Base-by-base conservation (phyloP, 306 rosid species). In the Phaseolus lunatus region DNA sequence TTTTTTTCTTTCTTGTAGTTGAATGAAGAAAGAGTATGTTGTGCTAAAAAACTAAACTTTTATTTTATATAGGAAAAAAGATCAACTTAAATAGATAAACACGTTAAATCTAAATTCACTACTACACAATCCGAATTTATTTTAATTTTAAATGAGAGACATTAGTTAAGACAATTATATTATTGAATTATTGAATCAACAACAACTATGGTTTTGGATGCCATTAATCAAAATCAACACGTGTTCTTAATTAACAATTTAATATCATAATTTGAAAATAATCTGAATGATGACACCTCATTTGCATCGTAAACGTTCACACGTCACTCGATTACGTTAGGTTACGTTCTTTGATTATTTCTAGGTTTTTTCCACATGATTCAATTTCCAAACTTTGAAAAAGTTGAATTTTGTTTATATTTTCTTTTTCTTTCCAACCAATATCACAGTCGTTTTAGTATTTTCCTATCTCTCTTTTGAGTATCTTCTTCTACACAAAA, bases 301-400 rank as follows among this genome's bases (percentile, higher is more conserved):
- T 67, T 67, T n/a, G 18, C 31, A 20, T 27, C 63, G 39, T 78
- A 7, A 24, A 29, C 26, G 16, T 22, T 3, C 41, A 43, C 3
- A 27, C 70, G 41, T 69, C 81, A 77, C 26, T n/a, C 3, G 10
- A 18, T 29, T 27, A 16, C 26, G 50, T 65, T 2, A 9, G 5
- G 0, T 3, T 43, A 37, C 2, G 5, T 29, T 76, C 65, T 76
- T 76, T 37, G 15, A 14, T 19, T 35, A 14, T 29, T 35, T 64
- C 9, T 61, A 26, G 1, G 5, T 39, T 54, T 77, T 12, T 68
- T 43, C 59, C 61, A 68, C 82, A 44, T 29, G 70, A 45, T 69
- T 47, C 50, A 37, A 53, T 33, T 77, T 66, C 66, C 29, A 29
- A 27, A 13, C 61, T 19, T 27, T 54, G 47, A 48, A 63, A 33